Percentiles rank a stretch among this genome's conserved stretches.
These are phyloP conservation scores for Cordyceps fumosorosea DNA, from an alignment of 2,329 filamentous ascomycete species.

Conservation along the genomic window DNA sequence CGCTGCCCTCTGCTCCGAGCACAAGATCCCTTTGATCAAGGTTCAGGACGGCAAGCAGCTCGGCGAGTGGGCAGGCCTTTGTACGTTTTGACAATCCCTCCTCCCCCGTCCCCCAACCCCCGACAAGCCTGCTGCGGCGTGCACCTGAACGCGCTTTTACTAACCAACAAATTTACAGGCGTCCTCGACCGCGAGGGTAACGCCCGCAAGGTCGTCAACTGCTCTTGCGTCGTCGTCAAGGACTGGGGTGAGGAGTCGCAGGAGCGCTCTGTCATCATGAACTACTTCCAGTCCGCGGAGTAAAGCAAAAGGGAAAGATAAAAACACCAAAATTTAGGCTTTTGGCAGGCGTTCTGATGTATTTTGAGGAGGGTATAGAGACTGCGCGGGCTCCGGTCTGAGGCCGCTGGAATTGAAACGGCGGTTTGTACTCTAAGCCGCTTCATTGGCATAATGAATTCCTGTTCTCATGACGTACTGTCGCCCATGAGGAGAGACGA, in stretches of 20 bases:
- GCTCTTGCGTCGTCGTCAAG: constrained; percentile 99
- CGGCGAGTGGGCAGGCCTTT: constrained; percentile 99
- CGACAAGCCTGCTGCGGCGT: background rate
- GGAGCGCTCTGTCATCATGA: constrained; percentile 97
- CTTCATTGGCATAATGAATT: constrained; percentile 39
- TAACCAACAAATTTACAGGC: constrained; percentile 47
- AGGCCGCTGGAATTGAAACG: constrained; percentile 25
- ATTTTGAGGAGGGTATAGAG: constrained; percentile 34
- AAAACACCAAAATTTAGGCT: constrained; percentile 8
- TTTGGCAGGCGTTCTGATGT: constrained; percentile 21
- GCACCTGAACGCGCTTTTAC: constrained; percentile 18
- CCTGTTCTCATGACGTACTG: constrained; percentile 25
- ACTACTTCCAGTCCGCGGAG: constrained; percentile 98
- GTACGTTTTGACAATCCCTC: constrained; percentile 55
- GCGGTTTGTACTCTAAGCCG: constrained; percentile 40
- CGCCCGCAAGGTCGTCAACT: constrained; percentile 99
- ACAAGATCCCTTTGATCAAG: constrained; percentile 99
- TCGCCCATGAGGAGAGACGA: constrained; percentile 35
- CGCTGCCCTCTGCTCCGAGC: constrained; percentile 96
- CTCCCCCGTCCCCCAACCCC: background rate
- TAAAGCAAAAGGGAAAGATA: constrained; percentile 31
- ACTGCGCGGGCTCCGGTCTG: constrained; percentile 26
- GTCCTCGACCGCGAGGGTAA: constrained; percentile 99
- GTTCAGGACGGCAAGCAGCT: constrained; percentile 99
- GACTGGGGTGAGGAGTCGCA: constrained; percentile 99